Conservation (phyloP, 768 basidiomycete species). For the Suillus brevipes region DNA sequence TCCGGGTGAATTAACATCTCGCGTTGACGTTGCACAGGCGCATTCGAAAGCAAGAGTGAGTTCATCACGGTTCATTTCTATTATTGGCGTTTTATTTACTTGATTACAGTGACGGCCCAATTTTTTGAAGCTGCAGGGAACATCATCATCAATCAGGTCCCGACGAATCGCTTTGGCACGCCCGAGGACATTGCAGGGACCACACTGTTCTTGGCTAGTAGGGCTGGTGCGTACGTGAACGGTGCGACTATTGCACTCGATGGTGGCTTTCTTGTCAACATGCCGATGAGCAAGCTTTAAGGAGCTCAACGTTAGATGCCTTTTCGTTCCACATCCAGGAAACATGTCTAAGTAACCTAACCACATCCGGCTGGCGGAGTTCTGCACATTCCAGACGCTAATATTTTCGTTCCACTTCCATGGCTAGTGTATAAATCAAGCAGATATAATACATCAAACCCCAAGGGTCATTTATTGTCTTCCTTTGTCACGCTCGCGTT, state of each 20-base stretch:
- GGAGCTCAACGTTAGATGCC: not conserved
- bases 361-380: not conserved
- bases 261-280: conserved; percentile 53
- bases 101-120: conserved; percentile 50
- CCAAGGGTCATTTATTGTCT: not conserved
- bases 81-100: conserved; percentile 6
- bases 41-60: conserved; percentile 45
- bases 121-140: conserved; percentile 49
- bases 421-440: conserved; percentile 1
- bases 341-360: not conserved
- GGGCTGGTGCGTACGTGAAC: conserved; percentile 62
- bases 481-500: conserved; percentile 9
- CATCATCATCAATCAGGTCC: conserved; percentile 42
- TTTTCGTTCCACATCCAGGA: not conserved
- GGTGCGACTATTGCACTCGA: conserved; percentile 64
- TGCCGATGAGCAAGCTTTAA: conserved; percentile 37
- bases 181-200: conserved; percentile 67
- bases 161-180: conserved; percentile 55
- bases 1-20: not conserved
- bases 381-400: not conserved
- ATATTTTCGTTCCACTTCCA: conserved; percentile 4
- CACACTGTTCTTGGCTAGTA: conserved; percentile 59
- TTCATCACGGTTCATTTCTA: conserved; percentile 1
- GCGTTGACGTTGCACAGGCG: conserved; percentile 24
- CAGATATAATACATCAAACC: conserved; percentile 9